Evolutionary conservation across 768 basidiomycete species (phyloP), one percentile per base, ranked within the genome.

Genomic region (Trametes sanguinea): DNA sequence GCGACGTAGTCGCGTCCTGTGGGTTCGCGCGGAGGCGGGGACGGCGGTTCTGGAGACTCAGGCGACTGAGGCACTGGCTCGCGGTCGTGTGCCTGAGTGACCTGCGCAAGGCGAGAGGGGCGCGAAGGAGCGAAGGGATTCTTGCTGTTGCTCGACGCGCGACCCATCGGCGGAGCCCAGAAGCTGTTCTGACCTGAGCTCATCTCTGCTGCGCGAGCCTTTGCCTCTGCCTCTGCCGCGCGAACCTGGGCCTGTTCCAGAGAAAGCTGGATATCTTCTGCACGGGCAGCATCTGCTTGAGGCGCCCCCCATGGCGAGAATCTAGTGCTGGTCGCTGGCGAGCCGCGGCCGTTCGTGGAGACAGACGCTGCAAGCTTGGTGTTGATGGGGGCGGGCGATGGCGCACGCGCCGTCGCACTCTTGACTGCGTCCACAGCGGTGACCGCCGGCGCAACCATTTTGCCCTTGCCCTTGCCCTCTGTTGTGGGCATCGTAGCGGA

Each of bases 331-430:
- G 57, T 17, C 8, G 42, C 52, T 4, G 52, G 57, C 5, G 54
- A 37, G 17, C 22, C 33, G 27, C 57, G 61, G 2, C 51, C 61
- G 40, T 40, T 57, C 1, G 51, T 22, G 32, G 53, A 17, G 5
- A 43, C n/a, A 17, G 55, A 16, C 5, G 35, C 32, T 4, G 40
- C 46, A 6, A 40, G 0, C 37, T 62, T 62, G 14, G 61, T 64
- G 50, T 58, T 60, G 62, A 64, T 60, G 16, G 62, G 57, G 4
- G 63, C 62, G 39, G 62, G 62, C 13, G 62, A 64, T 1, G 62
- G 58, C 11, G 58, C 50, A 4, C 63, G 63, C 13, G 51, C 48
- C 8, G 57, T 45, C 35, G 37, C 33, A 22, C 54, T 37, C 57
- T 42, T 60, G 16, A 53, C 53, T 1, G 40, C 29, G 16, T 45